Conservation (phyloP, 2,329 filamentous ascomycete genomes). For the Aspergillus sergii region DNA sequence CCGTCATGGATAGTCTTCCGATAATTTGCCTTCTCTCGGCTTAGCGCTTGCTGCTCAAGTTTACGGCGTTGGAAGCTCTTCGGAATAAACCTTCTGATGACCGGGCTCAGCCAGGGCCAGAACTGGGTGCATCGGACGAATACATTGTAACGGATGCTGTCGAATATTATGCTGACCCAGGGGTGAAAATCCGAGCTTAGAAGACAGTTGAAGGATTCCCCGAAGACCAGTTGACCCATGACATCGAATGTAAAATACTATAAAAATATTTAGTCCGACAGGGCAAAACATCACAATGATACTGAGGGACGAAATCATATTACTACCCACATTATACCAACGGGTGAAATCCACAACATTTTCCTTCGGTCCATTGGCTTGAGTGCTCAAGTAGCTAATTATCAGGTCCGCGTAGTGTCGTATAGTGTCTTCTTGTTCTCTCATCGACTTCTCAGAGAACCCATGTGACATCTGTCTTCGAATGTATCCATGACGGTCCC, state of each 20-base stretch:
- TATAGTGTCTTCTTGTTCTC: constrained; percentile 33
- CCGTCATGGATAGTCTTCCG: constrained; percentile 7
- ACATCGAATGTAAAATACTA: constrained; percentile 44
- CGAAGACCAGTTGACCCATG: constrained; percentile 43
- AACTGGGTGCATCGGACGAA: constrained; percentile 8
- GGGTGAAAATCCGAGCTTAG: constrained; percentile 39
- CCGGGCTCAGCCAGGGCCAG: constrained; percentile 9
- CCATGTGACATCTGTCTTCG: constrained; percentile 27
- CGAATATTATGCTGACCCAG: constrained; percentile 43
- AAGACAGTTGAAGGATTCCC: constrained; percentile 44
- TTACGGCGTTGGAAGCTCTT: constrained; percentile 2
- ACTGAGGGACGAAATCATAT: not conserved
- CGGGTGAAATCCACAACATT: constrained; percentile 2
- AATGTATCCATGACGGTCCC: constrained; percentile 6
- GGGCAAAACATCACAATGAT: not conserved
- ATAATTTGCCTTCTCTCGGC: not conserved
- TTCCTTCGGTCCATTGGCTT: not conserved
- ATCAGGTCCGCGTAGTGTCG: constrained; percentile 29
- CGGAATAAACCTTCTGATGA: constrained; percentile 1
- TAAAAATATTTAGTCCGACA: not conserved
- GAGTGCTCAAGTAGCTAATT: constrained; percentile 23
- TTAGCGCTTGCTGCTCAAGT: constrained; percentile 2
- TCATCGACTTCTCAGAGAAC: constrained; percentile 33
- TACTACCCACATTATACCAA: constrained; percentile 35
- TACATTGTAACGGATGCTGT: constrained; percentile 24